These are phyloP conservation scores for Geosmithia putterillii DNA, from an alignment of 2,329 filamentous ascomycete species.

Conservation along the genomic window DNA sequence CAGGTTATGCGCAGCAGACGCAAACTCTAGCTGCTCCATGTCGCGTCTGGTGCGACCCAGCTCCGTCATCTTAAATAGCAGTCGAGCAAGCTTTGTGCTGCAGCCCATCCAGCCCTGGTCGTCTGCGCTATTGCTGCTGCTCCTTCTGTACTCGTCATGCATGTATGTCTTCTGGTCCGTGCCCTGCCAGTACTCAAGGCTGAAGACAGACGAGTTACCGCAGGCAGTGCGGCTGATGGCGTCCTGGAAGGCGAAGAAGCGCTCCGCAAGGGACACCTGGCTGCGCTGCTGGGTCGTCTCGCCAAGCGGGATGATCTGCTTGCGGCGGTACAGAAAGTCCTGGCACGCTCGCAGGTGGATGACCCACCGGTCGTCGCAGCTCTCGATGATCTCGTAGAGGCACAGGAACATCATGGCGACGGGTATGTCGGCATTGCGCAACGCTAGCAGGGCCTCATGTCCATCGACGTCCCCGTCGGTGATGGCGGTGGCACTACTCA, in stretches of 20 bases:
- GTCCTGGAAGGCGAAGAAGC: conserved; percentile 38
- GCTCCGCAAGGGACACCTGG: conserved; percentile 24
- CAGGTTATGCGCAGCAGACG: conserved; percentile 1
- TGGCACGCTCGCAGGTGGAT: conserved; percentile 33
- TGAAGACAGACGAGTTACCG: conserved; percentile 31
- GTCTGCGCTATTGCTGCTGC: no score
- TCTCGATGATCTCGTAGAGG: conserved; percentile 19
- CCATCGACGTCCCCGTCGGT: not conserved
- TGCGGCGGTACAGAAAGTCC: conserved; percentile 27
- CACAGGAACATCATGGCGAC: conserved; percentile 7
- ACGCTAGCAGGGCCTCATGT: not conserved
- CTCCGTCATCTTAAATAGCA: conserved; percentile 33
- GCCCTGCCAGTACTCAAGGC: conserved; percentile 30
- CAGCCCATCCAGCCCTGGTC: conserved; percentile 34
- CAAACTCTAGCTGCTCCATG: conserved; percentile 18
- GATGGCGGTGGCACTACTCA: not conserved
- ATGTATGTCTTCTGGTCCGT: conserved; percentile 6
- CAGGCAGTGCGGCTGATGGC: conserved; percentile 37
- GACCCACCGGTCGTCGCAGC: conserved; percentile 25
- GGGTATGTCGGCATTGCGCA: not conserved
- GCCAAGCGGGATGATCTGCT: conserved; percentile 6
- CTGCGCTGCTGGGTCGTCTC: conserved; percentile 4
- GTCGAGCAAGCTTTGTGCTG: conserved; percentile 29
- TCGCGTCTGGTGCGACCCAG: conserved; percentile 23
- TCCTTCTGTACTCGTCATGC: no score